These are phyloP conservation scores for Phallus indusiatus DNA, from an alignment of 768 basidiomycete genomes.

Conservation along the genomic window DNA sequence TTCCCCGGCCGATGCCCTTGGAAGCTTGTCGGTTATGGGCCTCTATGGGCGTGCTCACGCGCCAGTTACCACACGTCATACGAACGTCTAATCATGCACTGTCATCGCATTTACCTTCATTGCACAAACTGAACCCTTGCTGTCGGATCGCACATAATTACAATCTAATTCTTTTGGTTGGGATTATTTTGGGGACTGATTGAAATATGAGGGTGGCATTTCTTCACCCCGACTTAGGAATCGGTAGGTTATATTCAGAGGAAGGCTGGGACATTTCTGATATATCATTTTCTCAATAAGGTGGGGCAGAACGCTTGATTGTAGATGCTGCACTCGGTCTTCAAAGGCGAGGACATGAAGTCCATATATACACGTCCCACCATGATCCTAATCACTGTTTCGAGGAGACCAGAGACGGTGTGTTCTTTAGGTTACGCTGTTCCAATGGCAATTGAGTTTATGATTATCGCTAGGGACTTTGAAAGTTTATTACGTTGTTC, in stretches of 20 bases:
- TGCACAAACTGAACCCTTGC: too few relatives aligned
- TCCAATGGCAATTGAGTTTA: neutral
- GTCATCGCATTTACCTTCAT: too few relatives aligned
- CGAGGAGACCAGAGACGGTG: slow-evolving; percentile 88
- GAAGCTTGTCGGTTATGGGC: too few relatives aligned
- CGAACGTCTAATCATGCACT: too few relatives aligned
- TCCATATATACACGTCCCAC: slow-evolving; percentile 89
- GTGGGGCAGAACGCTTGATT: slow-evolving; percentile 90
- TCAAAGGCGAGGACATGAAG: slow-evolving; percentile 72
- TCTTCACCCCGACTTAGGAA: slow-evolving; percentile 91
- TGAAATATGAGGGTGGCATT: slow-evolving; percentile 54
- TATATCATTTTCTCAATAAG: slow-evolving; percentile 19
- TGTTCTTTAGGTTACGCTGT: slow-evolving; percentile 14
- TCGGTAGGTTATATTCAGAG: slow-evolving; percentile 42
- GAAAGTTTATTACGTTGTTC: slow-evolving; percentile 56
- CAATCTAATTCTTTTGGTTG: too few relatives aligned
- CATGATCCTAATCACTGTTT: slow-evolving; percentile 86
- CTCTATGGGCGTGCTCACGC: too few relatives aligned
- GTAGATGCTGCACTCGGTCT: slow-evolving; percentile 92
- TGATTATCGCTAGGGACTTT: slow-evolving; percentile 60
- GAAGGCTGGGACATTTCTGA: neutral
- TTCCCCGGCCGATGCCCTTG: too few relatives aligned
- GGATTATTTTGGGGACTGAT: too few relatives aligned
- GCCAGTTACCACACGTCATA: too few relatives aligned
- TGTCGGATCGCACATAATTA: too few relatives aligned